Percentiles rank a stretch among this genome's conserved stretches.
These are phyloP conservation scores for Populus nigra DNA, from an alignment of 345 rosid genomes.

Conservation along the genomic window DNA sequence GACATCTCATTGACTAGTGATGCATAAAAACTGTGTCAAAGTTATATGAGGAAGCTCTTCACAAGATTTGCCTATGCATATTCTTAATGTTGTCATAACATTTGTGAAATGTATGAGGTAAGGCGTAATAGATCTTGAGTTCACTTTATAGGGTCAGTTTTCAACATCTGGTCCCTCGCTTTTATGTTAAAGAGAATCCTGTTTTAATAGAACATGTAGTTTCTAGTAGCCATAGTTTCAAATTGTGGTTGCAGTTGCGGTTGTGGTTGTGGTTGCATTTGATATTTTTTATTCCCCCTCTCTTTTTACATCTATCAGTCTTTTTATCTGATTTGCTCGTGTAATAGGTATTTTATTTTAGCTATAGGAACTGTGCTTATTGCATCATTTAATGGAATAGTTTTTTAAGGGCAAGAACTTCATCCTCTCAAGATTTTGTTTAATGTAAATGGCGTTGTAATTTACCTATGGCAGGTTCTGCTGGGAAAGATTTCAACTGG, in stretches of 20 bases:
- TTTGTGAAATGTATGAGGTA: too few relatives aligned
- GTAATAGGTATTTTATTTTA: too few relatives aligned
- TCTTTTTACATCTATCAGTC: too few relatives aligned
- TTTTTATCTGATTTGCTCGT: too few relatives aligned
- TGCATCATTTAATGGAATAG: not conserved
- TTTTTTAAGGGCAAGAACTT: not conserved
- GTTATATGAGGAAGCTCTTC: too few relatives aligned
- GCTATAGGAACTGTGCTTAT: not conserved
- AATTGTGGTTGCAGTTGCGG: too few relatives aligned
- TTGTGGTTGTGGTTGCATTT: too few relatives aligned
- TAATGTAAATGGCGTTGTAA: not conserved
- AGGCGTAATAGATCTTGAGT: not conserved
- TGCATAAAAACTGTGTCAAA: too few relatives aligned
- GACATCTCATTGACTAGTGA: too few relatives aligned
- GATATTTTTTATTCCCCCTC: too few relatives aligned
- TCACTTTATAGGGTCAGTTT: not conserved
- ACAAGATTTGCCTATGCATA: not conserved
- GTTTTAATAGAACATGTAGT: not conserved
- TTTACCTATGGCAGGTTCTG: slow-evolving; percentile 45
- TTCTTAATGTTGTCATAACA: not conserved
- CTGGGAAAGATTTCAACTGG: slow-evolving; percentile 89
- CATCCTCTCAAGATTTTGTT: not conserved
- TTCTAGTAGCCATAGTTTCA: not conserved
- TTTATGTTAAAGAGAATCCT: too few relatives aligned
- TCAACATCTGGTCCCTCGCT: not conserved